These are phyloP conservation scores for Parascedosporium putredinis DNA, from an alignment of 2,329 filamentous ascomycete genomes.

Conservation along the genomic window DNA sequence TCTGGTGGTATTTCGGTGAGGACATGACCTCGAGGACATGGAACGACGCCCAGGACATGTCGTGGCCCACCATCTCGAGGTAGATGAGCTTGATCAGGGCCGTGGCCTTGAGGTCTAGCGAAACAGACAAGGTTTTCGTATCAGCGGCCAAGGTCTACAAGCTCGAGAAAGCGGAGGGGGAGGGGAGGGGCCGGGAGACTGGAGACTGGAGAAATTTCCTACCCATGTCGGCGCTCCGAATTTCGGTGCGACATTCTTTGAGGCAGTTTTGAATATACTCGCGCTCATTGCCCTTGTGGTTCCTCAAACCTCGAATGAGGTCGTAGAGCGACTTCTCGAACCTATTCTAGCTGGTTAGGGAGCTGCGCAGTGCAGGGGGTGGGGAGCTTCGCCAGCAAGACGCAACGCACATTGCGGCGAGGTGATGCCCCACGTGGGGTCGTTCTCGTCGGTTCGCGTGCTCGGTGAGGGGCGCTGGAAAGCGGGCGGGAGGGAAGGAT, in stretches of 20 bases:
- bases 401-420: slow-evolving; percentile 8
- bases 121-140: background rate
- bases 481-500: background rate
- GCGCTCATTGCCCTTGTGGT: slow-evolving; percentile 89
- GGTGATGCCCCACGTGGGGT: slow-evolving; percentile 10
- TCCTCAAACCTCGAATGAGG: slow-evolving; percentile 91
- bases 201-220: slow-evolving; percentile 27
- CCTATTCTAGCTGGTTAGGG: slow-evolving; percentile 39
- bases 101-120: slow-evolving; percentile 81
- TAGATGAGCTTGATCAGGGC: slow-evolving; percentile 93
- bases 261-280: slow-evolving; percentile 90
- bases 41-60: slow-evolving; percentile 99
- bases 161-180: no score
- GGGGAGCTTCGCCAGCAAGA: background rate
- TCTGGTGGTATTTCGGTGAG: slow-evolving; percentile 86
- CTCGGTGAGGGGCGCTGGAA: background rate
- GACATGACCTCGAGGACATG: slow-evolving; percentile 99
- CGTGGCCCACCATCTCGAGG: slow-evolving; percentile 96
- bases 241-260: slow-evolving; percentile 90
- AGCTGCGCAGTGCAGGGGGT: slow-evolving; percentile 10
- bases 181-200: background rate
- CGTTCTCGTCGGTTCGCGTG: background rate
- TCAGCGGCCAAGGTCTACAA: background rate
- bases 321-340: slow-evolving; percentile 99
- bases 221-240: slow-evolving; percentile 90